Percentiles rank a stretch among this genome's conserved stretches.
Conservation (phyloP, 2,329 filamentous ascomycete genomes). For the Neonectria punicea region DNA sequence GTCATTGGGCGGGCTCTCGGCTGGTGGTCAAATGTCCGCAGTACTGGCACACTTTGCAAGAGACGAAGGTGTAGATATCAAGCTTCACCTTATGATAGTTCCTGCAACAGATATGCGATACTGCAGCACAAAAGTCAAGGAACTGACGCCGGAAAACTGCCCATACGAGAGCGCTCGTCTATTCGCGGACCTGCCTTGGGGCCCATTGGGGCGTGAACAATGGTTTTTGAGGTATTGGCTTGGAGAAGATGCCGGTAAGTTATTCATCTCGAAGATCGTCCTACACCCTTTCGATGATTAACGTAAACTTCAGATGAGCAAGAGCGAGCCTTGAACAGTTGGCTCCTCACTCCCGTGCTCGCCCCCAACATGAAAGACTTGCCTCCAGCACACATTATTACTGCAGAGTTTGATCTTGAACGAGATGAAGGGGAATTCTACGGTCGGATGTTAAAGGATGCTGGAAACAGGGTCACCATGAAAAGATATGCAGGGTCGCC, state of each 20-base stretch:
- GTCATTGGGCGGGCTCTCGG: slow-evolving; percentile 40
- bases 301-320: slow-evolving; percentile 16
- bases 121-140: slow-evolving; percentile 31
- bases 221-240: slow-evolving; percentile 48
- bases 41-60: slow-evolving; percentile 49
- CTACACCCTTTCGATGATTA: background rate
- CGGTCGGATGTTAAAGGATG: slow-evolving; percentile 33
- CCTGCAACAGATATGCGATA: slow-evolving; percentile 48
- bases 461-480: slow-evolving; percentile 40
- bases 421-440: slow-evolving; percentile 49
- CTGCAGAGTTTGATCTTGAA: slow-evolving; percentile 49
- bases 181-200: slow-evolving; percentile 42
- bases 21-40: slow-evolving; percentile 44
- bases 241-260: slow-evolving; percentile 39
- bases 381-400: slow-evolving; percentile 46
- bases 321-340: slow-evolving; percentile 23
- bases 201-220: slow-evolving; percentile 43
- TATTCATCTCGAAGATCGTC: background rate
- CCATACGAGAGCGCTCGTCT: slow-evolving; percentile 42
- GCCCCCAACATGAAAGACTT: slow-evolving; percentile 42
- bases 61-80: slow-evolving; percentile 44
- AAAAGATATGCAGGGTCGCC: slow-evolving; percentile 44
- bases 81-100: slow-evolving; percentile 46
- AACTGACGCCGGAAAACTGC: slow-evolving; percentile 32
- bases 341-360: slow-evolving; percentile 36